A percentile compares a stretch with the other conserved stretches of the same genome.
Evolutionary conservation across 179 eudicot species (phyloP).

Genomic region (Nepenthes alata): DNA sequence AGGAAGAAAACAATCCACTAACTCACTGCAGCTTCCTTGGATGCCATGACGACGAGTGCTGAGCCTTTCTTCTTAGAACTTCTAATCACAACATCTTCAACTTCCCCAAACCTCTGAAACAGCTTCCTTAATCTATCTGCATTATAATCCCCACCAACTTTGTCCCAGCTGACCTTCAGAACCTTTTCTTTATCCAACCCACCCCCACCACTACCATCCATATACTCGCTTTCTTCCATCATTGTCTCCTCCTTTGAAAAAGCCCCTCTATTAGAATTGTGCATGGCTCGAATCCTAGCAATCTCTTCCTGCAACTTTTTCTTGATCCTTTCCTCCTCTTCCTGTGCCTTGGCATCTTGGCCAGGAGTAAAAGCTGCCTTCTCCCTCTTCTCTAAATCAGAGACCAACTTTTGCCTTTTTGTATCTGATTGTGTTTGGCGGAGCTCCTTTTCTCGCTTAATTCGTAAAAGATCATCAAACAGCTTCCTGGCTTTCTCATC

Average conservation of each 20-base stretch:
- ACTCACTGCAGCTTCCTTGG: conserved; percentile 62
- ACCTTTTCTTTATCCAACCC: conserved; percentile 48
- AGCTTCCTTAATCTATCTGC: conserved; percentile 40
- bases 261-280: conserved; percentile 20
- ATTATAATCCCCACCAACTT: conserved; percentile 46
- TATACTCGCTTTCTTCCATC: conserved; percentile 11
- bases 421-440: conserved; percentile 47
- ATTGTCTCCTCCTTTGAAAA: conserved; percentile 7
- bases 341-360: conserved; percentile 26
- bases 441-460: conserved; percentile 39
- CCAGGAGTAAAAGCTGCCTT: conserved; percentile 31
- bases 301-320: conserved; percentile 61
- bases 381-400: conserved; percentile 76
- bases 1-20: neutral
- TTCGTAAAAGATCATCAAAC: conserved; percentile 56
- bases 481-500: conserved; percentile 54
- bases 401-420: conserved; percentile 65
- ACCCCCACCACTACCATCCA: conserved; percentile 11
- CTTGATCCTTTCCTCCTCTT: conserved; percentile 58
- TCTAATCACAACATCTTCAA: conserved; percentile 75
- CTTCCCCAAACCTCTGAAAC: conserved; percentile 56
- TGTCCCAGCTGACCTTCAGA: conserved; percentile 81
- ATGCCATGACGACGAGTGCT: conserved; percentile 64
- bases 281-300: conserved; percentile 48
- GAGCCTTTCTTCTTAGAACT: conserved; percentile 53